Conservation (phyloP, 257 asterid genomes). For the Scutellaria galericulata region DNA sequence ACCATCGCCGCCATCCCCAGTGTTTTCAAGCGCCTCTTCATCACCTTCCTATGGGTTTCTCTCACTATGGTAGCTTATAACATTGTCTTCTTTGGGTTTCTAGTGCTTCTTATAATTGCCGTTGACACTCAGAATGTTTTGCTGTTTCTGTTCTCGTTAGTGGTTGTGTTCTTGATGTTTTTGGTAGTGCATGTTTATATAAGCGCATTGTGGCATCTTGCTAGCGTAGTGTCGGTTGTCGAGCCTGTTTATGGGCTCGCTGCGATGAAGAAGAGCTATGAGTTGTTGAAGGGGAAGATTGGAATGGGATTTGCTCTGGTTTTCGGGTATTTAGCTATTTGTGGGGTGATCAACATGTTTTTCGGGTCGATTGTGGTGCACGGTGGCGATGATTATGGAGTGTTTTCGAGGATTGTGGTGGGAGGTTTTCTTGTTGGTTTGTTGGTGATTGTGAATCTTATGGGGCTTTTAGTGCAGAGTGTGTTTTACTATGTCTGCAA, state of each 20-base stretch:
- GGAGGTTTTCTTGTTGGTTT: conserved; percentile 93
- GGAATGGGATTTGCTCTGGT: conserved; percentile 68
- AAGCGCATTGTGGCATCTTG: conserved; percentile 93
- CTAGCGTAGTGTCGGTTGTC: conserved; percentile 88
- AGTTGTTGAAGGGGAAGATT: conserved; percentile 44
- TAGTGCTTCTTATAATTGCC: conserved; percentile 68
- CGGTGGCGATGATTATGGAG: conserved; percentile 73
- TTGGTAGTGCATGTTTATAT: conserved; percentile 83
- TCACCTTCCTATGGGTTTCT: conserved; percentile 83
- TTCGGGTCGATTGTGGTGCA: conserved; percentile 79
- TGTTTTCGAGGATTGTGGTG: conserved; percentile 65
- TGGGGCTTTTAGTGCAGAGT: conserved; percentile 90
- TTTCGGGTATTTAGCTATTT: conserved; percentile 62
- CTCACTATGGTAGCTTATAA: conserved; percentile 69
- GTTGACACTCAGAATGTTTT: conserved; percentile 61
- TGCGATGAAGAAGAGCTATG: conserved; percentile 49
- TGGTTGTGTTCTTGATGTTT: conserved; percentile 64
- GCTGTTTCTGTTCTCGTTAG: conserved; percentile 58
- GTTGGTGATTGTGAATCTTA: conserved; percentile 81
- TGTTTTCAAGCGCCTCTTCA: conserved; percentile 74
- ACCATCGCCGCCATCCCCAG: conserved; percentile 84
- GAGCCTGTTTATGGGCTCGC: conserved; percentile 45
- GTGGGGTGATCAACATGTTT: conserved; percentile 65
- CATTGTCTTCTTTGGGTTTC: conserved; percentile 61
- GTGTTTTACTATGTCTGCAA: conserved; percentile 95